phyloP scores from a whole-genome alignment of 495 filamentous ascomycete species.

The Penicillium cinerascens region DNA sequence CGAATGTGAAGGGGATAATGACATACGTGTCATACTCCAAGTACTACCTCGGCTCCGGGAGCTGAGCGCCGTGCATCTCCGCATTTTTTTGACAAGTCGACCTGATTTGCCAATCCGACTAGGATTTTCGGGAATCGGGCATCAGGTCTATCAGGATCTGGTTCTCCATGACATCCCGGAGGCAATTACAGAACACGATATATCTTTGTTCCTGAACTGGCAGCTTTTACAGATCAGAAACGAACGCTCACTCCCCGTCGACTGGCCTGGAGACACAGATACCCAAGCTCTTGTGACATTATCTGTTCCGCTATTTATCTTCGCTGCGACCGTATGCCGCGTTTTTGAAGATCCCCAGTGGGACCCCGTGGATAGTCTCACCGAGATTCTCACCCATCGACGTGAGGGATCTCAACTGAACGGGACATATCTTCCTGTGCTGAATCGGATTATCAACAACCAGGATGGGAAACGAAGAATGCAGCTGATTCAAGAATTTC shows the following conservation, averaged over 20 bases:
- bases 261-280: constrained; percentile 37
- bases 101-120: constrained; percentile 42
- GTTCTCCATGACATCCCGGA: not conserved
- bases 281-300: constrained; percentile 9
- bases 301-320: constrained; percentile 30
- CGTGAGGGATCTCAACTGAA: constrained; percentile 11
- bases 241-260: constrained; percentile 3
- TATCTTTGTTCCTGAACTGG: constrained; percentile 18
- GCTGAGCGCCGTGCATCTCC: constrained; percentile 1
- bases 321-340: constrained; percentile 27
- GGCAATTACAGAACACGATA: constrained; percentile 22
- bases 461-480: not conserved
- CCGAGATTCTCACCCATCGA: constrained; percentile 15
- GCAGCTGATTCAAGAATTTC: constrained; percentile 16
- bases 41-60: constrained; percentile 18
- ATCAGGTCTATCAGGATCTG: constrained; percentile 5
- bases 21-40: constrained; percentile 33
- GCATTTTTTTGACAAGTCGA: constrained; percentile 38
- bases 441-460: constrained; percentile 15
- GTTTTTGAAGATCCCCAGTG: constrained; percentile 16
- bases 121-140: constrained; percentile 10
- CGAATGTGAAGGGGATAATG: constrained; percentile 43
- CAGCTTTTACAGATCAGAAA: constrained; percentile 15
- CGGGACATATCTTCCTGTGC: constrained; percentile 23
- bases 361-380: constrained; percentile 8